These are phyloP conservation scores for Auricularia cornea DNA, from an alignment of 768 basidiomycete species.

Conservation along the genomic window DNA sequence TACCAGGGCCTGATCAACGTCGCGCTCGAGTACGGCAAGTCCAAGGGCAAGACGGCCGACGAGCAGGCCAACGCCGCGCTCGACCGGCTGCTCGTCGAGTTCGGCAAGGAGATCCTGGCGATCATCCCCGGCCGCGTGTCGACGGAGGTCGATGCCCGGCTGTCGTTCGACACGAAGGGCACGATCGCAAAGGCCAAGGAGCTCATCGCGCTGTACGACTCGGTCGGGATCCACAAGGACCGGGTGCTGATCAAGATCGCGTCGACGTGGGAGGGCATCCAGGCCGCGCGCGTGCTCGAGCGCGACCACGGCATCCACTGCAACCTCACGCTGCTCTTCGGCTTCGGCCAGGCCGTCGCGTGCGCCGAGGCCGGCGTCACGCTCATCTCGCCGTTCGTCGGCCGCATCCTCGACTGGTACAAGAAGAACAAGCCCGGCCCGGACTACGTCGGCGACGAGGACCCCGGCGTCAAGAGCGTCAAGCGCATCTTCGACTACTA, in stretches of 20 bases:
- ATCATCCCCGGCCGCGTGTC: constrained; percentile 99
- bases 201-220: constrained; percentile 90
- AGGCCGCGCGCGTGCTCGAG: constrained; percentile 95
- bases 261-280: constrained; percentile 99
- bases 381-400: constrained; percentile 98
- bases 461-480: constrained; percentile 94
- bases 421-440: constrained; percentile 79
- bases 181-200: constrained; percentile 74
- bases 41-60: constrained; percentile 73
- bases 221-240: constrained; percentile 87
- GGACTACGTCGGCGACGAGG: constrained; percentile 81
- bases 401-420: constrained; percentile 99
- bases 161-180: constrained; percentile 91
- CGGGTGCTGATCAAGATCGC: constrained; percentile 99
- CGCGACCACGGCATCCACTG: constrained; percentile 90
- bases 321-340: constrained; percentile 98
- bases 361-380: constrained; percentile 98
- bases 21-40: constrained; percentile 67
- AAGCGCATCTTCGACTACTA: constrained; percentile 99
- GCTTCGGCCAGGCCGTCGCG: constrained; percentile 96
- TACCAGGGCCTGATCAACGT: constrained; percentile 74
- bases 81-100: constrained; percentile 93
- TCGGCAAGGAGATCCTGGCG: constrained; percentile 88
- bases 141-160: constrained; percentile 95
- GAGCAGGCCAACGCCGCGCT: constrained; percentile 68